Percentiles rank a stretch among this genome's conserved stretches.
Conservation (phyloP, 306 rosid genomes). For the Begonia fuchsioides region DNA sequence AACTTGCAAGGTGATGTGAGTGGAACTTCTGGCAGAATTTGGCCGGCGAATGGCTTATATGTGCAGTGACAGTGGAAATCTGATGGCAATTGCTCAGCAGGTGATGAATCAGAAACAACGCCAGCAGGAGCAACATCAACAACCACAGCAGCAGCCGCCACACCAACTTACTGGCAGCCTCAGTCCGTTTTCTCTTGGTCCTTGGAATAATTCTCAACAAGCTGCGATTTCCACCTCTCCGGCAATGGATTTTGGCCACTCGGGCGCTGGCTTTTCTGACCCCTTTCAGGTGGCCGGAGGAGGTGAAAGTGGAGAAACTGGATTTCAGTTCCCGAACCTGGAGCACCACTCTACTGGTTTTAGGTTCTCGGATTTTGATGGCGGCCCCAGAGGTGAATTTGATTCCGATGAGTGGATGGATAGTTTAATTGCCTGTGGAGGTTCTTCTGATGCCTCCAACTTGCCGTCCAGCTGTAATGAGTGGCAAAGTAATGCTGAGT, state of each 20-base stretch:
- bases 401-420: conserved; percentile 98
- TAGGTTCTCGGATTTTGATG: conserved; percentile 43
- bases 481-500: conserved; percentile 49
- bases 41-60: no score
- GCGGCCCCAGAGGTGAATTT: conserved; percentile 44
- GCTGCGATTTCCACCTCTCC: conserved; percentile 11
- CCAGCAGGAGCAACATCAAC: no score
- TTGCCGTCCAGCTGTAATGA: conserved; percentile 44
- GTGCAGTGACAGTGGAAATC: no score
- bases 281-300: conserved; percentile 66
- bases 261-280: conserved; percentile 40
- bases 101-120: conserved; percentile 52
- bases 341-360: conserved; percentile 50
- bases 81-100: no score
- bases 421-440: conserved; percentile 56
- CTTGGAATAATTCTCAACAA: conserved; percentile 37
- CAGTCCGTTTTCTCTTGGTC: conserved; percentile 36
- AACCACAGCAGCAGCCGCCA: conserved; percentile 20
- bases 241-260: conserved; percentile 30
- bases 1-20: no score
- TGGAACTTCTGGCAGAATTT: no score
- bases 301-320: conserved; percentile 32
- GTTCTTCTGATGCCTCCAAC: conserved; percentile 63
- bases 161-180: conserved; percentile 22
- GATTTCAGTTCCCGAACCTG: conserved; percentile 46